Base-by-base conservation (phyloP, 352 stramenopile species). In the Globisporangium abappressorium region DNA sequence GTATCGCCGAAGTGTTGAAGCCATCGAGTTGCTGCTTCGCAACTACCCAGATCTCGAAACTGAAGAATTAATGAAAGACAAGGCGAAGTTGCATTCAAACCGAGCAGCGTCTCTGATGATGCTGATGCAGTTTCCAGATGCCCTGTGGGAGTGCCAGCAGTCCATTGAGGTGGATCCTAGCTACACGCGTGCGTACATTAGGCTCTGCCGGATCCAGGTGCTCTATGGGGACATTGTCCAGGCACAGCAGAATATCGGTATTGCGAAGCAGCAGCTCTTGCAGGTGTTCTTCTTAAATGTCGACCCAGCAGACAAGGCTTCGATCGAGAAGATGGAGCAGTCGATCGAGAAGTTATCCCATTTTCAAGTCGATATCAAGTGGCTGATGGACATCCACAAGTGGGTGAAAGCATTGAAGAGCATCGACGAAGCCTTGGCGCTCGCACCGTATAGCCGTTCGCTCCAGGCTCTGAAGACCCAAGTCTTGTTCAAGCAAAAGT, bases 71-170 rank as follows among this genome's bases (percentile, higher is more conserved):
- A 68, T 75, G 69, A 83, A 84, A 5, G 86, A 96, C 65, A 94
- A 94, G 57, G 84, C 86, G 0, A 95, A 93, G 65, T 67, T 95
- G 15, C 85, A 94, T 55, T 77, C 84, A 8, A 96, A 96, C 64
- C 78, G 87, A 46, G 84, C 86, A 3, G 88, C 88, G 15, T 88
- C 82, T 6, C 66, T 92, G 33, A 91, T 94, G 79, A 94, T 94
- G 88, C 33, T 93, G 15, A 77, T 84, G 73, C 81, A 91, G 65
- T 80, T 92, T 15, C 53, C 68, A 8, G 87, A 95, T 71, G 88
- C 86, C 15, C 77, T 90, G 62, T 82, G 80, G 0, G 88, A 96
- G 72, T 90, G 83, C 38, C 64, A 76, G 18, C 57, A 76, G 20
- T 88, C 87, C 30, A 90, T 96, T 26, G 79, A 83, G 14, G 68